Evolutionary conservation across 2,329 filamentous ascomycete genomes (phyloP).

Genomic region (Colletotrichum costaricense): DNA sequence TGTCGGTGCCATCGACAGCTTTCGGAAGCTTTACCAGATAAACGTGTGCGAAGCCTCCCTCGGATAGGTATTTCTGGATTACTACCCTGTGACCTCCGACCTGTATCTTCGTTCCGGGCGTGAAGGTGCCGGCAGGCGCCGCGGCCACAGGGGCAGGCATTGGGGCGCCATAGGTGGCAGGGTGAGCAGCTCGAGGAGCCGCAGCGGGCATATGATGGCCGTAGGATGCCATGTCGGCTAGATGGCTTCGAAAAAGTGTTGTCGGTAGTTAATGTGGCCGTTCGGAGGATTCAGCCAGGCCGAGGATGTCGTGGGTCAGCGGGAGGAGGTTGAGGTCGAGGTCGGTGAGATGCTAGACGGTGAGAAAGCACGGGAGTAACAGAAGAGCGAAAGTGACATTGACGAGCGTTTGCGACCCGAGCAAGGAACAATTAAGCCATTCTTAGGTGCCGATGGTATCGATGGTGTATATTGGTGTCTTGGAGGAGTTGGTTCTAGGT

Average conservation of each 20-base stretch:
- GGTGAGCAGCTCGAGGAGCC: slow-evolving; percentile 43
- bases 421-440: slow-evolving; percentile 30
- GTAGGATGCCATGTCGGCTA: slow-evolving; percentile 31
- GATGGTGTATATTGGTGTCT: slow-evolving; percentile 26
- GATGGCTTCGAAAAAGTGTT: background rate
- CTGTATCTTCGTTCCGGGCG: slow-evolving; percentile 95
- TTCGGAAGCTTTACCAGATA: slow-evolving; percentile 91
- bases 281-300: slow-evolving; percentile 4
- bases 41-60: slow-evolving; percentile 98
- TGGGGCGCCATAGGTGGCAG: slow-evolving; percentile 57
- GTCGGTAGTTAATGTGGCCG: slow-evolving; percentile 13
- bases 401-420: slow-evolving; percentile 30
- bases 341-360: slow-evolving; percentile 17
- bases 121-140: slow-evolving; percentile 85
- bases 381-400: slow-evolving; percentile 20
- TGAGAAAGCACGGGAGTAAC: slow-evolving; percentile 3
- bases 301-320: slow-evolving; percentile 15
- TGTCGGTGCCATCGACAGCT: slow-evolving; percentile 80
- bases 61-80: slow-evolving; percentile 97
- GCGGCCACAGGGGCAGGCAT: slow-evolving; percentile 50
- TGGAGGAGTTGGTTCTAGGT: slow-evolving; percentile 30
- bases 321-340: slow-evolving; percentile 7
- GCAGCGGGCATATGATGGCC: slow-evolving; percentile 34
- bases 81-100: slow-evolving; percentile 92
- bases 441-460: slow-evolving; percentile 6